These are phyloP conservation scores for Aspergillus latus DNA, from an alignment of 2,329 filamentous ascomycete species.

Conservation along the genomic window DNA sequence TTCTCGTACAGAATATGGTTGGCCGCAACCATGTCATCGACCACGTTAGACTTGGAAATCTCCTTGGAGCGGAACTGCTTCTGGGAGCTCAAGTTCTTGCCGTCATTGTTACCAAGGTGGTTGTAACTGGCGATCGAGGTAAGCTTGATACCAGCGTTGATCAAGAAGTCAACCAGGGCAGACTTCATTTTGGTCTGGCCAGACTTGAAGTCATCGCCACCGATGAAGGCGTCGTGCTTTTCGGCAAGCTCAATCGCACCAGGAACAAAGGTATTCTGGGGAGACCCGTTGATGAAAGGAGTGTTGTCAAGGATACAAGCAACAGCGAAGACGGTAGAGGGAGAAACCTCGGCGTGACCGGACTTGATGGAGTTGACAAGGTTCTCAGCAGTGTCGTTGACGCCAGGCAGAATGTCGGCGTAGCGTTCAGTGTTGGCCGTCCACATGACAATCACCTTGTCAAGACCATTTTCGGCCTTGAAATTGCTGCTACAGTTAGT, in stretches of 20 bases:
- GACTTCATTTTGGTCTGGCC: conserved; percentile 99
- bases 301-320: conserved; percentile 85
- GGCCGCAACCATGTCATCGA: conserved; percentile 98
- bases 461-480: conserved; percentile 78
- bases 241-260: conserved; percentile 88
- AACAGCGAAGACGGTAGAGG: conserved; percentile 93
- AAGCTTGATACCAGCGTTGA: conserved; percentile 97
- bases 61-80: conserved; percentile 99
- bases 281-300: conserved; percentile 98
- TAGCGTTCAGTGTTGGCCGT: conserved; percentile 99
- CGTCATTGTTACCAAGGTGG: conserved; percentile 98
- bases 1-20: conserved; percentile 87
- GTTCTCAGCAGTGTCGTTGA: conserved; percentile 97
- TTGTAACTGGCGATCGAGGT: conserved; percentile 99
- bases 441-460: conserved; percentile 98
- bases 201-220: conserved; percentile 99
- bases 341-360: conserved; percentile 87
- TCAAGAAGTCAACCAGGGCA: conserved; percentile 94
- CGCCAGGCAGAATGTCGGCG: conserved; percentile 78
- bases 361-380: conserved; percentile 81
- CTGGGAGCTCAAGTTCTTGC: conserved; percentile 96
- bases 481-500: conserved; percentile 63
- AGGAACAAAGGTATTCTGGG: conserved; percentile 98
- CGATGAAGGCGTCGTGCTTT: conserved; percentile 83
- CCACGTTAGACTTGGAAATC: conserved; percentile 98